phyloP scores from a whole-genome alignment of 2,329 filamentous ascomycete species.

The Exophiala lecanii-corni region DNA sequence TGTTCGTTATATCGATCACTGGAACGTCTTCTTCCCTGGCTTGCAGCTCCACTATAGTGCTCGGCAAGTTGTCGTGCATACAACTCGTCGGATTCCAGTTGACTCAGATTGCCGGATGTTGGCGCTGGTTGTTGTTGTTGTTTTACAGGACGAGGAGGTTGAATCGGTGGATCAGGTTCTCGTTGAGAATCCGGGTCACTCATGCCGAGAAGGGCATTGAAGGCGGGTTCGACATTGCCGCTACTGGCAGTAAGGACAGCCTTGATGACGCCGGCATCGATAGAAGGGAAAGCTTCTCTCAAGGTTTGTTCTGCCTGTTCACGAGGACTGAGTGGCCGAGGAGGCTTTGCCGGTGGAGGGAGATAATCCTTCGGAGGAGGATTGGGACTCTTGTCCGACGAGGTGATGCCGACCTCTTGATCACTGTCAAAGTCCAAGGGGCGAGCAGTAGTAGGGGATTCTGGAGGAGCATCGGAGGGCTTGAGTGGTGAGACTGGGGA shows the following conservation, averaged over 20 bases:
- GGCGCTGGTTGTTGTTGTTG: constrained; percentile 27
- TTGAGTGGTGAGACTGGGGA: constrained; percentile 27
- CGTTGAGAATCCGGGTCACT: constrained; percentile 70
- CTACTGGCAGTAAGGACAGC: constrained; percentile 82
- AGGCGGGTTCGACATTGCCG: constrained; percentile 85
- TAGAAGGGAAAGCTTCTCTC: constrained; percentile 86
- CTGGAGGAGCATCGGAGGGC: constrained; percentile 33
- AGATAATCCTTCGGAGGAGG: constrained; percentile 26
- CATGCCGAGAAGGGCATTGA: constrained; percentile 85
- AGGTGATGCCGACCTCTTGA: constrained; percentile 38
- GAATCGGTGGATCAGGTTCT: constrained; percentile 62
- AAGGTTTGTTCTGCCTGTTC: constrained; percentile 84
- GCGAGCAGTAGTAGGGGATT: constrained; percentile 53
- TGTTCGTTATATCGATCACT: constrained; percentile 29
- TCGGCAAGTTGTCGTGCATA: constrained; percentile 91
- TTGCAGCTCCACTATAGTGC: constrained; percentile 62
- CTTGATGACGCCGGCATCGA: constrained; percentile 76
- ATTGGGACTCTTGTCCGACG: constrained; percentile 28
- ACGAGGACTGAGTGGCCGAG: constrained; percentile 72
- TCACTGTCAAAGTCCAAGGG: constrained; percentile 57
- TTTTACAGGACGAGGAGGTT: constrained; percentile 68
- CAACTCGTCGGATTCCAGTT: constrained; percentile 84
- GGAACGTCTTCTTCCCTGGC: constrained; percentile 26
- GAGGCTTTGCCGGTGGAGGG: constrained; percentile 70
- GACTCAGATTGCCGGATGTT: constrained; percentile 60